Conservation (phyloP, 1,284 basidiomycete genomes). For the Omphalotus olearius region DNA sequence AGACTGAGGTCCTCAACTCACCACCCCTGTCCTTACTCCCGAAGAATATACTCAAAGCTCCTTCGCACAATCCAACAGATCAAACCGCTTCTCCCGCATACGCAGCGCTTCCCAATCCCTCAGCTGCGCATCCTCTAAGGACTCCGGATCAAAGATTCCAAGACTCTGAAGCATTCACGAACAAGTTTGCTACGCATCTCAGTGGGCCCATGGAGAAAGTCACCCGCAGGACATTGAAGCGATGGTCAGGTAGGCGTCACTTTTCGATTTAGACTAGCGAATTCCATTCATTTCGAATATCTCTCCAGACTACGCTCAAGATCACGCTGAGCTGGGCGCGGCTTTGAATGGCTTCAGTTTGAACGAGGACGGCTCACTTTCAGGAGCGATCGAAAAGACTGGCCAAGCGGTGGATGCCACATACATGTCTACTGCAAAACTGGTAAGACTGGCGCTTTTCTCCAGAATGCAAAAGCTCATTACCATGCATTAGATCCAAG, state of each 20-base stretch:
- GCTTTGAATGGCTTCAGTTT: conserved; percentile 95
- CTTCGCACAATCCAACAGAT: conserved; percentile 92
- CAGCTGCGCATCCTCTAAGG: conserved; percentile 80
- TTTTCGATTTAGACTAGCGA: neutral
- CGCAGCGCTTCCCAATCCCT: conserved; percentile 83
- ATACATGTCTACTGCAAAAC: conserved; percentile 86
- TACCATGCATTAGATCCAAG: conserved; percentile 62
- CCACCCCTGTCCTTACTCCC: conserved; percentile 88
- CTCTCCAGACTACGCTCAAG: conserved; percentile 73
- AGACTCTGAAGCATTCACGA: conserved; percentile 95
- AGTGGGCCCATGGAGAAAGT: conserved; percentile 94
- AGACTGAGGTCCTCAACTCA: conserved; percentile 90
- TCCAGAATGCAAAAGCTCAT: neutral
- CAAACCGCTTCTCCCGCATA: conserved; percentile 73
- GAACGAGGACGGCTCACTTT: conserved; percentile 72
- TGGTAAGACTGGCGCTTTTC: conserved; percentile 49
- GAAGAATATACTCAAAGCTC: conserved; percentile 94
- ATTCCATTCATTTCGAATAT: neutral
- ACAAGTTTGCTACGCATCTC: conserved; percentile 93
- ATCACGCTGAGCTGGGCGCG: conserved; percentile 93
- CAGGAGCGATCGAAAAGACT: conserved; percentile 83
- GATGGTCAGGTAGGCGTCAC: conserved; percentile 77
- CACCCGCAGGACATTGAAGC: conserved; percentile 84
- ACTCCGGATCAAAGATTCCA: conserved; percentile 91
- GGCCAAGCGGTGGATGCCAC: conserved; percentile 95